Percentiles rank a stretch among this genome's conserved stretches.
phyloP scores from a whole-genome alignment of 768 basidiomycete genomes.

The Cyathus striatus region DNA sequence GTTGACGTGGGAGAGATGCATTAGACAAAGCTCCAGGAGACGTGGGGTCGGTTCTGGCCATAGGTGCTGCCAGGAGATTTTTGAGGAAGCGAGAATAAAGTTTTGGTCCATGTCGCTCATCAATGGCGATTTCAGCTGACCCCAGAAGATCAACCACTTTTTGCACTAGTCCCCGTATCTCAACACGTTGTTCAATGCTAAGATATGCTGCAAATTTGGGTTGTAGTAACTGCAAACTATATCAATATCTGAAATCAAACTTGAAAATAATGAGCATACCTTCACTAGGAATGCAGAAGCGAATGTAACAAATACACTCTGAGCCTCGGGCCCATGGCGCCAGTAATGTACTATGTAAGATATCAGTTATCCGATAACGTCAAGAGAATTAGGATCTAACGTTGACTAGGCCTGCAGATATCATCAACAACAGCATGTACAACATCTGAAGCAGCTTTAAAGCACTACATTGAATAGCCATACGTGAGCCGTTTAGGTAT shows the following conservation, averaged over 20 bases:
- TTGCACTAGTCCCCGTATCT: slow-evolving; percentile 61
- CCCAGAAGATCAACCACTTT: slow-evolving; percentile 63
- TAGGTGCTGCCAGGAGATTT: slow-evolving; percentile 60
- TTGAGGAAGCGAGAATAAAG: slow-evolving; percentile 77
- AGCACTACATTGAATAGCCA: slow-evolving; percentile 38
- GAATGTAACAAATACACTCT: slow-evolving; percentile 76
- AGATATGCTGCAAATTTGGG: slow-evolving; percentile 67
- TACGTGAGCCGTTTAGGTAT: slow-evolving; percentile 1
- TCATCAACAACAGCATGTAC: slow-evolving; percentile 56
- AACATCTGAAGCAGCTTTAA: slow-evolving; percentile 62
- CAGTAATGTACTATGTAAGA: slow-evolving; percentile 34
- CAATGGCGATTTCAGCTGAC: slow-evolving; percentile 68
- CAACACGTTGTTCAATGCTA: slow-evolving; percentile 47
- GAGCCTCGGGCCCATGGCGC: slow-evolving; percentile 74
- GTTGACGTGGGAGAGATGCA: slow-evolving; percentile 10
- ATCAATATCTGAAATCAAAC: neutral
- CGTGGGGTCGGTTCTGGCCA: slow-evolving; percentile 28
- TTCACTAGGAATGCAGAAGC: slow-evolving; percentile 82
- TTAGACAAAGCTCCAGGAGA: slow-evolving; percentile 13
- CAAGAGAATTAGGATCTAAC: slow-evolving; percentile 24
- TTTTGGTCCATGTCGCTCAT: slow-evolving; percentile 77
- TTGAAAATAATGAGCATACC: slow-evolving; percentile 27
- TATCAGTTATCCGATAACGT: slow-evolving; percentile 2
- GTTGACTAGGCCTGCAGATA: slow-evolving; percentile 50
- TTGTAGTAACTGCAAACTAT: slow-evolving; percentile 59